Evolutionary conservation across 441 rosid genomes (phyloP), one percentile per base, ranked within the genome.

Genomic region (Gossypium aridum): DNA sequence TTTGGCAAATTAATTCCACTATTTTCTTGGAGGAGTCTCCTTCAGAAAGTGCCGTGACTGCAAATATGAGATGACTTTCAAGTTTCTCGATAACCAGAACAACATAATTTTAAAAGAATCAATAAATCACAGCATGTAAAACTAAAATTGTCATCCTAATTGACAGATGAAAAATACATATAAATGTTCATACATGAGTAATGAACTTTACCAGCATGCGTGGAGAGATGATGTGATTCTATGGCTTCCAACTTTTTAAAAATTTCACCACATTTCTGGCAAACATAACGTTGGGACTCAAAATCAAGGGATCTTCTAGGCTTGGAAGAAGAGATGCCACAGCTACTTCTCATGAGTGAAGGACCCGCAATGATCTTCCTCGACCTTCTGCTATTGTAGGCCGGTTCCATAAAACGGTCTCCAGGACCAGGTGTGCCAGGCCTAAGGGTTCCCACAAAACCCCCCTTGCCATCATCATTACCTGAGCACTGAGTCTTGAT

Each of bases 1-100:
- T 89, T 70, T 92, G 80, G 78, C 98, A 94, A 60, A 94, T 94
- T 67, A 94, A 92, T 78, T 92, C 98, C 23, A 94, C 99, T 16
- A 94, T 92, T 76, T 94, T 94, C 76, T 97, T 90, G 0, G 98
- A 94, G 10, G 99, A 94, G 70, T 92, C 98, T 0, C 99, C 99
- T 83, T 92, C 98, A 56, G 88, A 87, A 1, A 94, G 96, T 77
- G 91, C 96, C 16, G 99, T 89, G 22, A 94, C 98, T 94, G 91
- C 54, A 54, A 12, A 13, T 31, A 49, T 26, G 12, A 57, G 51
- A 57, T 20, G 6, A 47, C 5, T 23, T 20, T 68, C 39, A 68
- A 17, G 4, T 45, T 22, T 66, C n/a, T 19, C 67, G 25, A 51
- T 25, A 4, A 5, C 71, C 10, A 19, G 28, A 47, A 2, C 10